A percentile compares a stretch with the other conserved stretches of the same genome.
Conservation (phyloP, 2,329 filamentous ascomycete genomes). For the Botrytis galanthina region DNA sequence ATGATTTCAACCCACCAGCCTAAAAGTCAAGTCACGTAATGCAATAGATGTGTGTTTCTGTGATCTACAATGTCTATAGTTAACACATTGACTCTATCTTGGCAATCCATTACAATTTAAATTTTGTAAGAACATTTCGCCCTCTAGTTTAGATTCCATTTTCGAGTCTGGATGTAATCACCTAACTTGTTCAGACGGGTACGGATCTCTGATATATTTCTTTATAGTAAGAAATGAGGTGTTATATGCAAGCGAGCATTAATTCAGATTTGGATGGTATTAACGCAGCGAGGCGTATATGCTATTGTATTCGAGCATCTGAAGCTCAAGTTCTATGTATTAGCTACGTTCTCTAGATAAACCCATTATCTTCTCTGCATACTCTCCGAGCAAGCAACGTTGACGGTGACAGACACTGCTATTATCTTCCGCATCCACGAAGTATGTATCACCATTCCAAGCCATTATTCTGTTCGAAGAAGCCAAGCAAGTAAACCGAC, state of each 20-base stretch:
- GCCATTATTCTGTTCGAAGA: background rate
- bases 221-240: background rate
- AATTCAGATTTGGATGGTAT: background rate
- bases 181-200: background rate
- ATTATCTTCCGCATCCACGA: background rate
- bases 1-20: background rate
- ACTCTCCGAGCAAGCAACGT: background rate
- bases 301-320: background rate
- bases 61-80: background rate
- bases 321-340: background rate
- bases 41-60: background rate
- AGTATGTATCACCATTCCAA: background rate
- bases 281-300: too few relatives aligned
- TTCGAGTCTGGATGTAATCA: background rate
- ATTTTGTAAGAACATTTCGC: background rate
- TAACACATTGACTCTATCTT: background rate
- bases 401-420: background rate
- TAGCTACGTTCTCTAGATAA: background rate
- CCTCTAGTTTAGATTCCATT: background rate
- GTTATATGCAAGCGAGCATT: background rate
- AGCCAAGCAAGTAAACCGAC: background rate
- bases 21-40: background rate
- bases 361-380: background rate
- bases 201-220: background rate
- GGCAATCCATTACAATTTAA: too few relatives aligned